A percentile compares a stretch with the other conserved stretches of the same genome.
Evolutionary conservation across 176 grass and related monocot species (phyloP).

Genomic region (Coix lacrymajobi): DNA sequence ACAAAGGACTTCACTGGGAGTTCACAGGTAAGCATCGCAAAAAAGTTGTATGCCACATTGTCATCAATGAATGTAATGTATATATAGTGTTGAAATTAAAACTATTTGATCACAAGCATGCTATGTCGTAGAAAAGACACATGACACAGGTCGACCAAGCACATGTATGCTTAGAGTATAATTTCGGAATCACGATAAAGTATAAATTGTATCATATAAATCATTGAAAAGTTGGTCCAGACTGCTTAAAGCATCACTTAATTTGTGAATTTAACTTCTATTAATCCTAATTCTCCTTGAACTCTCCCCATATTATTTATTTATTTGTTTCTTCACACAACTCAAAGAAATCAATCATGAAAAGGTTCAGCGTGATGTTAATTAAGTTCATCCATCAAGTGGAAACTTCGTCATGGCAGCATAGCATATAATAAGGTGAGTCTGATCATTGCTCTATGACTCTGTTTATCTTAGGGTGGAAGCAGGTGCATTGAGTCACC

Average conservation of each 20-base stretch:
- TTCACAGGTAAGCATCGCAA: neutral
- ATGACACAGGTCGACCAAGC: neutral
- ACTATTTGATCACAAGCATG: neutral
- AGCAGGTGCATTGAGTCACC: slow-evolving; percentile 17
- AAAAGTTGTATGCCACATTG: neutral
- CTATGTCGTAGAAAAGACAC: neutral
- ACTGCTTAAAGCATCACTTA: neutral
- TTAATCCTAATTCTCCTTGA: neutral
- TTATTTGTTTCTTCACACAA: neutral
- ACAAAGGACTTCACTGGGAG: neutral
- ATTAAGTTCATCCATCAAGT: neutral
- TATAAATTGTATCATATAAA: too few relatives aligned
- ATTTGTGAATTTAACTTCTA: neutral
- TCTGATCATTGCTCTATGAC: slow-evolving; percentile 9
- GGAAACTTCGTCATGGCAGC: neutral
- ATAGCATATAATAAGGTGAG: neutral
- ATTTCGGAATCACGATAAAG: neutral
- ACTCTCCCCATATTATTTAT: neutral
- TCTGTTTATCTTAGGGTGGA: slow-evolving; percentile 26
- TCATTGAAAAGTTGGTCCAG: neutral
- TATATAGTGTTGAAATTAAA: neutral
- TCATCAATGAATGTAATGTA: neutral
- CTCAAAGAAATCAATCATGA: neutral
- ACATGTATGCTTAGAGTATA: neutral
- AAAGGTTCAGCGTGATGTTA: neutral